Percentiles rank a stretch among this genome's conserved stretches.
Evolutionary conservation across 2,329 filamentous ascomycete species (phyloP).

Genomic region (Sporothrix pallida): DNA sequence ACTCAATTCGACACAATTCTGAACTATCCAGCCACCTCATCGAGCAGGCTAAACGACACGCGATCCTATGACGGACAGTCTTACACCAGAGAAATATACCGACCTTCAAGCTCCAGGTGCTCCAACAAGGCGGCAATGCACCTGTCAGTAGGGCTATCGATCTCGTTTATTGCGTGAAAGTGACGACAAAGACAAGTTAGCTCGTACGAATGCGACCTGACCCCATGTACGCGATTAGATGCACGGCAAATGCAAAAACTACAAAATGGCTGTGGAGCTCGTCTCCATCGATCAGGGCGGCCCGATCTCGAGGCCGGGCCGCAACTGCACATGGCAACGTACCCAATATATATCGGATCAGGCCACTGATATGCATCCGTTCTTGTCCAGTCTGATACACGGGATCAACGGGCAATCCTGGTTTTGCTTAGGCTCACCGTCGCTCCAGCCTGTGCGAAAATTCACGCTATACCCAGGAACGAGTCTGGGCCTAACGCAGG

Average conservation of each 20-base stretch:
- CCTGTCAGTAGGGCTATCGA: too few species aligned
- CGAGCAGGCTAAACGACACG: neutral
- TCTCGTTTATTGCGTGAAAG: too few species aligned
- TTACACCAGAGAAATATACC: neutral
- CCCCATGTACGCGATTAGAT: neutral
- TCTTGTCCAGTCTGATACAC: neutral
- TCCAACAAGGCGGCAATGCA: neutral
- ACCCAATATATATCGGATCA: neutral
- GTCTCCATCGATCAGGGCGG: conserved; percentile 10
- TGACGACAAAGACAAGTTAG: too few species aligned
- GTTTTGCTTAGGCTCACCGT: neutral
- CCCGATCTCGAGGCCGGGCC: conserved; percentile 24
- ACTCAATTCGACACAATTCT: neutral
- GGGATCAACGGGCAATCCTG: neutral
- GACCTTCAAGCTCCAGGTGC: neutral
- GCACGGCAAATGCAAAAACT: conserved; percentile 2
- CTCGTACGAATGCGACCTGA: neutral
- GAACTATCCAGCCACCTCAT: neutral
- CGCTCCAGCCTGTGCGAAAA: neutral
- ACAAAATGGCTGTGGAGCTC: neutral
- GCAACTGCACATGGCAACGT: neutral
- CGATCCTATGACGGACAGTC: neutral
- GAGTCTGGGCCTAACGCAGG: conserved; percentile 14
- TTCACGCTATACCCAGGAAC: conserved; percentile 10
- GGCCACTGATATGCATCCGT: neutral